Percentiles rank a stretch among this genome's conserved stretches.
Conservation (phyloP, 176 grass and related monocot genomes). For the Tillandsia leiboldiana region DNA sequence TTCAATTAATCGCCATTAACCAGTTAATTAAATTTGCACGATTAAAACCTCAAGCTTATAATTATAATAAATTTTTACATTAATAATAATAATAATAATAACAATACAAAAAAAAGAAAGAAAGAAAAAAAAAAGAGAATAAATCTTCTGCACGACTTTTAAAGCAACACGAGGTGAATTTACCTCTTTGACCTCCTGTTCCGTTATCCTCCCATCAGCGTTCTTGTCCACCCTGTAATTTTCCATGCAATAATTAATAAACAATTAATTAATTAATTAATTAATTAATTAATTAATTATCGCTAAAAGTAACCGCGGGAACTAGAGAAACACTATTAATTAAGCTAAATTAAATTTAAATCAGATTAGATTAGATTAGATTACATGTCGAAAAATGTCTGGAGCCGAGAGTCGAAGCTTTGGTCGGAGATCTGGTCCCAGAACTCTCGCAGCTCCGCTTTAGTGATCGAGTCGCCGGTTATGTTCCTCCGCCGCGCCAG, state of each 20-base stretch:
- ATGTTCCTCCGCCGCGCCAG: constrained; percentile 65
- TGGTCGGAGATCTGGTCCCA: constrained; percentile 92
- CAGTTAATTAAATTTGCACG: neutral
- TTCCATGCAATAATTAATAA: neutral
- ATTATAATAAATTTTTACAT: neutral
- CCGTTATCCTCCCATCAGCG: constrained; percentile 74
- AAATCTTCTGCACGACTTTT: neutral
- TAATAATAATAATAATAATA: neutral
- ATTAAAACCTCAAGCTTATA: neutral
- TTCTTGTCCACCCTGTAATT: constrained; percentile 82
- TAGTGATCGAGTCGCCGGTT: constrained; percentile 57
- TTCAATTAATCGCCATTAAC: neutral
- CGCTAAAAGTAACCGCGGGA: neutral
- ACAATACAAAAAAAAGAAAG: no score
- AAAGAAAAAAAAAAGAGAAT: no score
- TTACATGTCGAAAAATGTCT: constrained; percentile 98
- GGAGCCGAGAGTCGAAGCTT: constrained; percentile 88
- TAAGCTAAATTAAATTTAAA: neutral
- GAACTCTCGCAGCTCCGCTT: constrained; percentile 80
- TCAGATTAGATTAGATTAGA: neutral
- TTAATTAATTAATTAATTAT: neutral
- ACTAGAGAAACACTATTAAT: neutral
- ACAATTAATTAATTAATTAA: neutral
- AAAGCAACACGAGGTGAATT: neutral
- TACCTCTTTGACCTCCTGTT: constrained; percentile 80